Percentiles rank a stretch among this genome's conserved stretches.
Conservation (phyloP, 1,284 basidiomycete species). For the Marasmius sp. region DNA sequence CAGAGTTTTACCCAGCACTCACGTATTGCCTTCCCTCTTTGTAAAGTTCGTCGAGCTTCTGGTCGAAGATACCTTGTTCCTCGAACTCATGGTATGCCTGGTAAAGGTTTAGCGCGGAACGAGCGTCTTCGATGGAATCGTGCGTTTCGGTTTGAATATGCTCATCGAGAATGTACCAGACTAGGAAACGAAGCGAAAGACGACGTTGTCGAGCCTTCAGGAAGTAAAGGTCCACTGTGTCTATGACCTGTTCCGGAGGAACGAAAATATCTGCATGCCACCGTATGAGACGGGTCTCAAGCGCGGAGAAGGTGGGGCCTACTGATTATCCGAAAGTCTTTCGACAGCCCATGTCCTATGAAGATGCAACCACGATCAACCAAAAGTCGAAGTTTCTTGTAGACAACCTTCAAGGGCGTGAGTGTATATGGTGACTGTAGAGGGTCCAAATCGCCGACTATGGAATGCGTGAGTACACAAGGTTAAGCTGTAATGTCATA, state of each 20-base stretch:
- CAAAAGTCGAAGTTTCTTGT: conserved; percentile 94
- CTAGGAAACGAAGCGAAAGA: conserved; percentile 90
- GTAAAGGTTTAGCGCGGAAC: conserved; percentile 86
- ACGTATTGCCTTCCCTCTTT: conserved; percentile 72
- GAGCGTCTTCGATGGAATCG: conserved; percentile 96
- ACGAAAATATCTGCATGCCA: conserved; percentile 82
- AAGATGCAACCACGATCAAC: conserved; percentile 97
- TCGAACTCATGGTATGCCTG: conserved; percentile 83
- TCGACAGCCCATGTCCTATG: conserved; percentile 98
- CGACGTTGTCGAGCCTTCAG: conserved; percentile 80
- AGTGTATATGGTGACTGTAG: conserved; percentile 83
- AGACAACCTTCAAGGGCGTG: conserved; percentile 93
- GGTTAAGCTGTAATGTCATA: background rate
- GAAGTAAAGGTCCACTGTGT: conserved; percentile 96
- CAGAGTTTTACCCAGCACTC: conserved; percentile 24
- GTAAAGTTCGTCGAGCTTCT: conserved; percentile 85
- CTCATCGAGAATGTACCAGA: conserved; percentile 89
- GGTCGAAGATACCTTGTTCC: conserved; percentile 77
- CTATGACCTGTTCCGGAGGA: conserved; percentile 92
- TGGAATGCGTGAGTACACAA: background rate
- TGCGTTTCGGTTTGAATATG: conserved; percentile 94
- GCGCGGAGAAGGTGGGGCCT: conserved; percentile 29
- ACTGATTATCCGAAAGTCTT: conserved; percentile 99
- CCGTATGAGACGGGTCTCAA: background rate
- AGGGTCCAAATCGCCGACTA: conserved; percentile 92